Conservation (phyloP, 306 rosid species). For the Dalbergia oliveri region DNA sequence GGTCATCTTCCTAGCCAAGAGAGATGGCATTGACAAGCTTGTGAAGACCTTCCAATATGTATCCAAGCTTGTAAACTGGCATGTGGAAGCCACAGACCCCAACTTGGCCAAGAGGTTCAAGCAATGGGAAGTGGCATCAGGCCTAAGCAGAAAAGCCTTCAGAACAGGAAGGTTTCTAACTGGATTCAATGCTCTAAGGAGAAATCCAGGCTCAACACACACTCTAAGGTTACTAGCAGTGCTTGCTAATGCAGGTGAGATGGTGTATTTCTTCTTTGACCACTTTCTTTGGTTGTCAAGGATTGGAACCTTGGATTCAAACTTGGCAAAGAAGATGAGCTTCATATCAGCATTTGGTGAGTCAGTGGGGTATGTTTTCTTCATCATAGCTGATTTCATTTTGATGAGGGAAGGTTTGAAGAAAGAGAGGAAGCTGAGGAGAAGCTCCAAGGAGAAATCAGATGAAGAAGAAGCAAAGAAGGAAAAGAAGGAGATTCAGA, state of each 20-base stretch:
- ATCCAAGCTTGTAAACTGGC: constrained; percentile 89
- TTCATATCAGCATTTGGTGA: constrained; percentile 93
- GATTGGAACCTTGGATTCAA: constrained; percentile 75
- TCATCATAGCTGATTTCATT: constrained; percentile 76
- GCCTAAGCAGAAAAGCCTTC: constrained; percentile 92
- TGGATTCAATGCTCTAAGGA: constrained; percentile 77
- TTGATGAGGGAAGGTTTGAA: constrained; percentile 64
- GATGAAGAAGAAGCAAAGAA: constrained; percentile 37
- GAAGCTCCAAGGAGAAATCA: constrained; percentile 29
- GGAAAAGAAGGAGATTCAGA: constrained; percentile 46
- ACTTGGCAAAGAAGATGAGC: constrained; percentile 69
- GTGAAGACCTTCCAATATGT: constrained; percentile 94
- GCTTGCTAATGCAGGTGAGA: constrained; percentile 82
- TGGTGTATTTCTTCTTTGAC: constrained; percentile 96
- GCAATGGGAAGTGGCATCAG: constrained; percentile 87
- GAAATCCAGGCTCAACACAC: constrained; percentile 68
- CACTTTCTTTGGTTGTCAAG: constrained; percentile 91
- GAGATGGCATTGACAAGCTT: constrained; percentile 99
- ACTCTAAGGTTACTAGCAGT: constrained; percentile 67
- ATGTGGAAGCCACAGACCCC: constrained; percentile 61
- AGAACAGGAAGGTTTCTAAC: constrained; percentile 82
- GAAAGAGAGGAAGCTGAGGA: constrained; percentile 62
- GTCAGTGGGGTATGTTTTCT: constrained; percentile 85
- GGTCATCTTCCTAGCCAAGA: constrained; percentile 89
- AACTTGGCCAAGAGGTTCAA: constrained; percentile 65